A percentile compares a stretch with the other conserved stretches of the same genome.
These are phyloP conservation scores for Xanthoceras sorbifolium DNA, from an alignment of 345 rosid genomes.

Conservation along the genomic window DNA sequence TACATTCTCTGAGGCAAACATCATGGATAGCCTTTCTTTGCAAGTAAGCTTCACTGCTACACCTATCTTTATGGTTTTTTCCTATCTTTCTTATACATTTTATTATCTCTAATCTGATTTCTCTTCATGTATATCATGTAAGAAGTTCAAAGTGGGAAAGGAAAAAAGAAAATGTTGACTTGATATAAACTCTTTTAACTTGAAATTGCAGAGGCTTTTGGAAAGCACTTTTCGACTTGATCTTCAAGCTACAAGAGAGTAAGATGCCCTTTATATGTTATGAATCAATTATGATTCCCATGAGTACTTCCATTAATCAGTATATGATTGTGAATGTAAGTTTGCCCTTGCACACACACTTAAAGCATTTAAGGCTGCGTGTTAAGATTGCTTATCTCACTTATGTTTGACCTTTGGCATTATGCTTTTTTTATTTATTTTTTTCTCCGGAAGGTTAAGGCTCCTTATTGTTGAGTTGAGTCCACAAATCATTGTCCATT, in stretches of 20 bases:
- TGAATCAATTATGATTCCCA: background rate
- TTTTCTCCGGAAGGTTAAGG: slow-evolving; percentile 4
- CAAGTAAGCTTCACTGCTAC: slow-evolving; percentile 47
- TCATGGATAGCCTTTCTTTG: slow-evolving; percentile 82
- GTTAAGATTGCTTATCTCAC: background rate
- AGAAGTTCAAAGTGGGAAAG: background rate
- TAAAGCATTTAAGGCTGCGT: background rate
- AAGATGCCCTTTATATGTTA: slow-evolving; percentile 32
- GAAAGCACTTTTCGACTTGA: slow-evolving; percentile 92
- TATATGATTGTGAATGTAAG: background rate
- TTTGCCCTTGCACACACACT: background rate
- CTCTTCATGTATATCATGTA: background rate
- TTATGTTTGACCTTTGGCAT: slow-evolving; percentile 11
- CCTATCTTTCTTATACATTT: slow-evolving; percentile 13
- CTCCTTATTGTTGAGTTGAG: background rate
- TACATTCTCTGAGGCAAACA: slow-evolving; percentile 89
- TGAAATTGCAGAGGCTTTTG: slow-evolving; percentile 75
- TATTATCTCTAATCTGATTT: background rate
- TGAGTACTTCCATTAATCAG: slow-evolving; percentile 10
- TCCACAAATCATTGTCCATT: background rate
- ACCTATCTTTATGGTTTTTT: background rate
- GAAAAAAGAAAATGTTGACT: background rate
- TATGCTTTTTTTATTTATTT: background rate
- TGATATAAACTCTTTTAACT: slow-evolving; percentile 3
- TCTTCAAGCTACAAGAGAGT: slow-evolving; percentile 88